Evolutionary conservation across 768 basidiomycete species (phyloP).

Genomic region (Rhizopogon sp.): DNA sequence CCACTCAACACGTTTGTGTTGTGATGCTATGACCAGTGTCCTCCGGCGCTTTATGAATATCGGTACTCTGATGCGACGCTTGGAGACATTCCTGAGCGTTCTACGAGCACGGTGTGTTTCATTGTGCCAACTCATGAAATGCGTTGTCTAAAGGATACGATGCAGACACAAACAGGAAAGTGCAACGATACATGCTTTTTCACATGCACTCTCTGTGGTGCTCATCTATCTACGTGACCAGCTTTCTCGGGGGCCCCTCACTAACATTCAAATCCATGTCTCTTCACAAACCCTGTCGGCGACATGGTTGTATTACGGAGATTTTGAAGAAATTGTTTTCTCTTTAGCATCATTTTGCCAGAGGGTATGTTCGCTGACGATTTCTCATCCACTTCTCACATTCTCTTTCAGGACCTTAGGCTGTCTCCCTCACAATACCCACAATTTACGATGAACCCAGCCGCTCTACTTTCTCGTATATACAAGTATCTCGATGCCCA

Average conservation of each 20-base stretch:
- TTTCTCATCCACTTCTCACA: neutral
- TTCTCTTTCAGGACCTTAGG: constrained; percentile 22
- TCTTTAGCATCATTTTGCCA: constrained; percentile 56
- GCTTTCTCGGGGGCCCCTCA: constrained; percentile 37
- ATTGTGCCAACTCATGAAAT: constrained; percentile 3
- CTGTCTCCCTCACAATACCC: constrained; percentile 35
- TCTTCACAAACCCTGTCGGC: constrained; percentile 26
- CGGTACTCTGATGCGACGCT: constrained; percentile 60
- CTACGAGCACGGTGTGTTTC: constrained; percentile 46
- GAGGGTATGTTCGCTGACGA: constrained; percentile 39
- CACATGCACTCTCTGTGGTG: constrained; percentile 56
- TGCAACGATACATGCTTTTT: constrained; percentile 60
- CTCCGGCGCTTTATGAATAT: constrained; percentile 60
- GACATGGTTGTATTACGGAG: constrained; percentile 47
- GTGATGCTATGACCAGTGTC: constrained; percentile 34
- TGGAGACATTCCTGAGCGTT: constrained; percentile 48
- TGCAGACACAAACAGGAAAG: constrained; percentile 41
- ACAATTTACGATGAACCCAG: constrained; percentile 38
- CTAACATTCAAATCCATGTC: neutral
- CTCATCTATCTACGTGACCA: constrained; percentile 45
- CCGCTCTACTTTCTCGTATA: constrained; percentile 53
- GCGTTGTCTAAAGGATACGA: neutral
- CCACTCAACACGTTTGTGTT: neutral
- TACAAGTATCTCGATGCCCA: constrained; percentile 53
- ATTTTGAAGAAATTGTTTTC: constrained; percentile 42